Percentiles rank a stretch among this genome's conserved stretches.
Conservation (phyloP, 176 grass and related monocot species). For the Triticum aestivum region DNA sequence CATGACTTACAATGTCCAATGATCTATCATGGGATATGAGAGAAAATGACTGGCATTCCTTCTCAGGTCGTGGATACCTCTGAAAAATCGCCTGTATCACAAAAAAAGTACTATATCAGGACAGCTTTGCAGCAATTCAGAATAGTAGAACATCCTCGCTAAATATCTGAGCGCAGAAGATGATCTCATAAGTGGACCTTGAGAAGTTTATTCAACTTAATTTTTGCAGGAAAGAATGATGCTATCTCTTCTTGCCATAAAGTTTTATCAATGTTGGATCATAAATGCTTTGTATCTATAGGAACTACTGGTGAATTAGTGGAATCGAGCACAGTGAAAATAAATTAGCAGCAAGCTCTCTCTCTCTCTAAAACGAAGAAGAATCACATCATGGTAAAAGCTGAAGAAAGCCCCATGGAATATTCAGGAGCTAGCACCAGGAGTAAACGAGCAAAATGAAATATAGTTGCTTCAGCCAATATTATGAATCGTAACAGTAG, state of each 20-base stretch:
- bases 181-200: constrained; percentile 1
- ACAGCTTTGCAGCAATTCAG: not conserved
- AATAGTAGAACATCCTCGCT: not conserved
- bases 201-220: not conserved
- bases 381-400: not conserved
- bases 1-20: constrained; percentile 73
- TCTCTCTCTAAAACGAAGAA: not conserved
- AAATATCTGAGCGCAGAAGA: not conserved
- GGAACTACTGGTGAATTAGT: not conserved
- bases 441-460: not conserved
- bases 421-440: constrained; percentile 13
- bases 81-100: constrained; percentile 72
- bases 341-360: constrained; percentile 14
- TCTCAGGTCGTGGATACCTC: constrained; percentile 82
- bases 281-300: not conserved
- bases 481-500: constrained; percentile 6
- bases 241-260: not conserved
- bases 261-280: not conserved
- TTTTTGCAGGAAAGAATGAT: not conserved
- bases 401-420: not conserved
- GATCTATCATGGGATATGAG: constrained; percentile 73
- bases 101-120: constrained; percentile 14
- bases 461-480: not conserved
- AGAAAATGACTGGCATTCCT: constrained; percentile 93
- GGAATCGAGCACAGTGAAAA: not conserved